Evolutionary conservation across 2,329 filamentous ascomycete species (phyloP).

Genomic region (Cercospora sp.): DNA sequence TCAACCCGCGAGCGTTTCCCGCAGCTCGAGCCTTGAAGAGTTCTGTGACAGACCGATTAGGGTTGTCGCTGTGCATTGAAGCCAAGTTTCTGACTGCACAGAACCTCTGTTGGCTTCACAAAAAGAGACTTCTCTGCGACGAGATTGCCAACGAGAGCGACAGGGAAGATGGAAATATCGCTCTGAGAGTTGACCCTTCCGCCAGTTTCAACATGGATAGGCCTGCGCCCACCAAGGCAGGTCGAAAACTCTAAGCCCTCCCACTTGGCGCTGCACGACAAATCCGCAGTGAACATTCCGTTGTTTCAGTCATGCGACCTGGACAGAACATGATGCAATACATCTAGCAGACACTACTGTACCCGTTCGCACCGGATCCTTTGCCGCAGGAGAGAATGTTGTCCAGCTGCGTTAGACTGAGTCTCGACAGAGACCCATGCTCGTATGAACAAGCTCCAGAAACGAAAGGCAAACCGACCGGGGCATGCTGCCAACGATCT

Average conservation of each 20-base stretch:
- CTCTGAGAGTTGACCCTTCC: neutral
- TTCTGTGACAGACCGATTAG: neutral
- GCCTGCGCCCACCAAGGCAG: neutral
- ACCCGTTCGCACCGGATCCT: neutral
- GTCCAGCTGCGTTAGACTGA: neutral
- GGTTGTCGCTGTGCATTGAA: neutral
- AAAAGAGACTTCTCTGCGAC: neutral
- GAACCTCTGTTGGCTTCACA: neutral
- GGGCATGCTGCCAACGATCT: neutral
- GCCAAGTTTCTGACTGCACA: neutral
- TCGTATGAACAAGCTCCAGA: neutral
- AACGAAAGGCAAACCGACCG: neutral
- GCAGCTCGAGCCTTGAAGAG: neutral
- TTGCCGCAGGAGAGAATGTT: neutral
- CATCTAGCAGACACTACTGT: too few species aligned
- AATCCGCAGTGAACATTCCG: neutral
- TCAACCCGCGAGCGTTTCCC: too few species aligned
- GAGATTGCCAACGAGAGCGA: neutral
- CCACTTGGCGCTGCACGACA: neutral
- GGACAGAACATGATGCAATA: neutral
- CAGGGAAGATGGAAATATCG: neutral
- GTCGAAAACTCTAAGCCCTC: neutral
- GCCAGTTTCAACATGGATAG: neutral
- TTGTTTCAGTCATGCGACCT: neutral
- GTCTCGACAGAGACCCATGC: neutral